These are phyloP conservation scores for Diplosphaera chodatii DNA, from an alignment of 139 green algal species.

Conservation along the genomic window DNA sequence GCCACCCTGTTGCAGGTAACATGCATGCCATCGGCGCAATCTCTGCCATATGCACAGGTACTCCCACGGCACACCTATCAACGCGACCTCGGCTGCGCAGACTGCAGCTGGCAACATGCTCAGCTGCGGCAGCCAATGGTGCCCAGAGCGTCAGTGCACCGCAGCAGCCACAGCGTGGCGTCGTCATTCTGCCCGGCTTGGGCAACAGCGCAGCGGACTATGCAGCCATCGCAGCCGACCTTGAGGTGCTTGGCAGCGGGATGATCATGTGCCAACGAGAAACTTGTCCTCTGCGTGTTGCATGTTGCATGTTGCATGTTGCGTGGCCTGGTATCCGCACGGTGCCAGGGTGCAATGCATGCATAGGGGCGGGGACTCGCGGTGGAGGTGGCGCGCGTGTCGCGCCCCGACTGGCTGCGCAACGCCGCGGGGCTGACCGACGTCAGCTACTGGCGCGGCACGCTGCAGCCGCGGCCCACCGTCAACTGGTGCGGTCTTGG, in stretches of 20 bases:
- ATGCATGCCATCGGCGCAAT: too few relatives aligned
- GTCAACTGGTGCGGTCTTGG: conserved; percentile 96
- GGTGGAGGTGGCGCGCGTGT: conserved; percentile 45
- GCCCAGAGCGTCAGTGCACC: neutral
- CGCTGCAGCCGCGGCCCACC: conserved; percentile 77
- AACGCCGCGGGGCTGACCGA: conserved; percentile 80
- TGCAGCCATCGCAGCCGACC: conserved; percentile 30
- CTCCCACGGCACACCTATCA: too few relatives aligned
- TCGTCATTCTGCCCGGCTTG: conserved; percentile 78
- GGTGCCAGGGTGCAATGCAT: neutral
- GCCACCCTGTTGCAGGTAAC: too few relatives aligned
- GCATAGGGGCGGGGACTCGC: conserved; percentile 22
- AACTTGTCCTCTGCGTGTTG: too few relatives aligned
- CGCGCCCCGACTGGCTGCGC: conserved; percentile 71
- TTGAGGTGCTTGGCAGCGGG: conserved; percentile 6
- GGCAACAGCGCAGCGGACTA: conserved; percentile 86
- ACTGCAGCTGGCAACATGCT: neutral
- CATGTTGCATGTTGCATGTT: too few relatives aligned
- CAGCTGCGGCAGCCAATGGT: neutral
- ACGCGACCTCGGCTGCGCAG: too few relatives aligned
- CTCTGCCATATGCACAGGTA: too few relatives aligned
- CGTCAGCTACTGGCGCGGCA: conserved; percentile 82
- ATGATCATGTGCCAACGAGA: too few relatives aligned
- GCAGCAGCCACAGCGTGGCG: conserved; percentile 15
- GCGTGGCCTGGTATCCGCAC: neutral